A percentile compares a stretch with the other conserved stretches of the same genome.
phyloP scores from a whole-genome alignment of 441 rosid genomes.

The Adansonia madagascariensis region DNA sequence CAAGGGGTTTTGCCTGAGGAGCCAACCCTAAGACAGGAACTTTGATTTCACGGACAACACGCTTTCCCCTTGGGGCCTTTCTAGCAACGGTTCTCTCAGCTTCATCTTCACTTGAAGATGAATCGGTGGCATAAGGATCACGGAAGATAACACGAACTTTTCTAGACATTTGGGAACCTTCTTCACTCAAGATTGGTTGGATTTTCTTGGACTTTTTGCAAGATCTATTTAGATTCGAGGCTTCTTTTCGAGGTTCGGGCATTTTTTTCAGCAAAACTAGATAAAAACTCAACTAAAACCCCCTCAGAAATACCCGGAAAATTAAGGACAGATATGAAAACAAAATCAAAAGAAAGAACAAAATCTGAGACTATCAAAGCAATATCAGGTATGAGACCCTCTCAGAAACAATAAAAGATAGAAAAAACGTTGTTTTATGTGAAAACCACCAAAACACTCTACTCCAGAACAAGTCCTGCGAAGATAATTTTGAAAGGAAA shows the following conservation, averaged over 20 bases:
- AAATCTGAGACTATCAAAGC: slow-evolving; percentile 20
- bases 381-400: slow-evolving; percentile 56
- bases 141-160: slow-evolving; percentile 68
- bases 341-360: neutral
- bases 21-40: slow-evolving; percentile 41
- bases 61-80: slow-evolving; percentile 37
- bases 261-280: slow-evolving; percentile 35
- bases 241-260: slow-evolving; percentile 41
- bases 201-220: slow-evolving; percentile 34
- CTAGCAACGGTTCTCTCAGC: slow-evolving; percentile 15
- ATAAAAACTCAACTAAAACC: slow-evolving; percentile 42
- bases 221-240: slow-evolving; percentile 35
- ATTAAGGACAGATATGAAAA: slow-evolving; percentile 1
- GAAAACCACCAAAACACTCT: slow-evolving; percentile 72
- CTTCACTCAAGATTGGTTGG: slow-evolving; percentile 31
- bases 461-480: slow-evolving; percentile 81
- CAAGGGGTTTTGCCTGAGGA: slow-evolving; percentile 26
- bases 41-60: slow-evolving; percentile 57
- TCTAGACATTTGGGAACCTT: slow-evolving; percentile 43
- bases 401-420: slow-evolving; percentile 64
- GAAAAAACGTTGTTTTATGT: slow-evolving; percentile 59
- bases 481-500: neutral
- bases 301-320: slow-evolving; percentile 42
- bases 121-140: slow-evolving; percentile 94
- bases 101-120: slow-evolving; percentile 84